Evolutionary conservation across 345 rosid genomes (phyloP), one percentile per base, ranked within the genome.

Genomic region (Eucalyptus fibrosa): DNA sequence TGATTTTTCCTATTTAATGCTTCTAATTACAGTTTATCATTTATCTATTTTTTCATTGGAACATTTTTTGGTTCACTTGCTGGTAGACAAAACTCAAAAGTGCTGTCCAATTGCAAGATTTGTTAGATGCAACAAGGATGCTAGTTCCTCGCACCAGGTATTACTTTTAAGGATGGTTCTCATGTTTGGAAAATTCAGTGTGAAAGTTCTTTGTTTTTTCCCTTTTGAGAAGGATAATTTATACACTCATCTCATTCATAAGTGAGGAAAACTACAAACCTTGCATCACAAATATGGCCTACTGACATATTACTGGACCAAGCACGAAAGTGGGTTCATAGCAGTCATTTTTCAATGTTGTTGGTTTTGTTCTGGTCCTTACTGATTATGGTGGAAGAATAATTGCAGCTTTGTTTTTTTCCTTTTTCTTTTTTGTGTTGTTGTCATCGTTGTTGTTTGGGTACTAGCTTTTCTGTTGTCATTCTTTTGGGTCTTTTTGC

Each of bases 91-190:
- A 98, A 93, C 99, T 97, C 89, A 98, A 98, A 95, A 98, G 94
- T 92, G 99, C 99, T 12, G 91, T 98, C 88, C 96, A 98, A 92
- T 91, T 98, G 94, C 99, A 98, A 98, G 99, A 98, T 94, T 92
- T 98, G 90, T 91, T 98, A 92, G 99, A 98, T 94, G 99, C 99
- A 89, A 98, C 99, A 87, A 94, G 99, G 90, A 96, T 93, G 91
- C 95, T 98, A 91, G 94, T 98, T 59, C 99, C 99, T 90, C 98
- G 99, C 91, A 86, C 96, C 91, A 96, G 99, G 99, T 98, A 94
- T 90, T 81, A 56, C 88, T 69, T 67, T 51, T 23, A 32, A 18
- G 50, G 88, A 51, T 86, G 55, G 50, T 44, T 83, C 15, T 23
- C 28, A 32, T 59, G 40, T 62, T 50, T 32, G 44, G 60, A 87